phyloP scores from a whole-genome alignment of 768 basidiomycete species.

The Suillus clintonianus region DNA sequence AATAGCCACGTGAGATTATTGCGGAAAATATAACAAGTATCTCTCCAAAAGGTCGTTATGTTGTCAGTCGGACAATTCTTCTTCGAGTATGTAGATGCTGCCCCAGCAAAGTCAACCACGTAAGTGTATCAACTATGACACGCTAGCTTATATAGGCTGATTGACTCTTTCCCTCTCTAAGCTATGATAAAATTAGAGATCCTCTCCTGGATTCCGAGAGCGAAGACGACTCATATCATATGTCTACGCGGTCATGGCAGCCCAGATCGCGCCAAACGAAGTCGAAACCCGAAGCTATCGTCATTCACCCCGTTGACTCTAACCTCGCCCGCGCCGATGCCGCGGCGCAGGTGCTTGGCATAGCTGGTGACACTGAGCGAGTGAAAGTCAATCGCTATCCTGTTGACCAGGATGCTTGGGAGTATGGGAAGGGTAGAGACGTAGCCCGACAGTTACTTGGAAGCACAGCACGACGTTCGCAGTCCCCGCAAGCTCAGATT shows the following conservation, averaged over 20 bases:
- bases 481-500: background rate
- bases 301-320: constrained; percentile 63
- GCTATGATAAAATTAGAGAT: constrained; percentile 18
- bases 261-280: constrained; percentile 43
- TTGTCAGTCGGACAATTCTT: constrained; percentile 61
- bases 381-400: constrained; percentile 40
- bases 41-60: constrained; percentile 47
- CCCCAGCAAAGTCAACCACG: background rate
- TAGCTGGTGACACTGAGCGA: constrained; percentile 49
- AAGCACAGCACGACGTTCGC: constrained; percentile 9
- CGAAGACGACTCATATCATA: background rate
- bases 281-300: constrained; percentile 59
- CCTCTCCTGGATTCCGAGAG: constrained; percentile 21
- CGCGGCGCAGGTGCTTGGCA: constrained; percentile 54
- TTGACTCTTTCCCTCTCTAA: constrained; percentile 4
- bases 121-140: background rate
- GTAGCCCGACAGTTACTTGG: constrained; percentile 49
- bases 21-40: background rate
- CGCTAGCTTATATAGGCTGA: background rate
- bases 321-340: constrained; percentile 70
- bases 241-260: constrained; percentile 11
- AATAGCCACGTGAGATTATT: background rate
- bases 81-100: constrained; percentile 39
- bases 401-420: constrained; percentile 47
- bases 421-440: constrained; percentile 51